Evolutionary conservation across 140 eudicot species (phyloP), one percentile per base, ranked within the genome.

Genomic region (Oenanthe javanica): DNA sequence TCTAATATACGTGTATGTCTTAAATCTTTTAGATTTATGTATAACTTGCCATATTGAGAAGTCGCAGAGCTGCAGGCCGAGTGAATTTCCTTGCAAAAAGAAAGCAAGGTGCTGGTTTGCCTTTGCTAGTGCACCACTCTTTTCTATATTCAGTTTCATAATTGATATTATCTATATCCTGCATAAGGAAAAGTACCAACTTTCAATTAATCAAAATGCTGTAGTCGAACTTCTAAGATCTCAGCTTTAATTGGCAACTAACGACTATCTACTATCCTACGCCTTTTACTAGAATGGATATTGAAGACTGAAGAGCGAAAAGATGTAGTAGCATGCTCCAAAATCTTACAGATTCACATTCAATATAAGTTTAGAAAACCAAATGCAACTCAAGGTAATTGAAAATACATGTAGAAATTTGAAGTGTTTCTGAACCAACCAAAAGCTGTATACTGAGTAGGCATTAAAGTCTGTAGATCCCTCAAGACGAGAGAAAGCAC

Each of bases 71-170:
- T 46, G 98, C 98, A 78, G 98, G 98, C 70, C 98, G 85, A 15
- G 98, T 91, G 71, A 94, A 94, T 75, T 94, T 94, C 78, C 98
- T 92, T 31, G 97, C 97, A 83, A 94, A 94, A 82, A 91, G 92
- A 84, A 94, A 94, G 88, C 98, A 94, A 59, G 93, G 86, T 66
- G 94, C 85, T 9, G 97, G 98, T 84, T 87, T 91, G 48, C 94
- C 97, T 87, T 92, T 94, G 92, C 93, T 94, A 76, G 89, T 87
- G 88, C 98, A 94, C 98, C 98, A 94, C 82, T 94, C 98, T 89
- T 91, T 89, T 81, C 98, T 82, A 85, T 94, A 83, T 74, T 92
- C 98, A 11, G 98, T 92, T 85, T 94, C 98, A 61, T 86, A 94
- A 86, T 91, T 85, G 51, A 94, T 86, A 82, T 92, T 91, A 82